A percentile compares a stretch with the other conserved stretches of the same genome.
These are phyloP conservation scores for Heterococcus sp. DNA, from an alignment of 108 stramenopile species.

Conservation along the genomic window DNA sequence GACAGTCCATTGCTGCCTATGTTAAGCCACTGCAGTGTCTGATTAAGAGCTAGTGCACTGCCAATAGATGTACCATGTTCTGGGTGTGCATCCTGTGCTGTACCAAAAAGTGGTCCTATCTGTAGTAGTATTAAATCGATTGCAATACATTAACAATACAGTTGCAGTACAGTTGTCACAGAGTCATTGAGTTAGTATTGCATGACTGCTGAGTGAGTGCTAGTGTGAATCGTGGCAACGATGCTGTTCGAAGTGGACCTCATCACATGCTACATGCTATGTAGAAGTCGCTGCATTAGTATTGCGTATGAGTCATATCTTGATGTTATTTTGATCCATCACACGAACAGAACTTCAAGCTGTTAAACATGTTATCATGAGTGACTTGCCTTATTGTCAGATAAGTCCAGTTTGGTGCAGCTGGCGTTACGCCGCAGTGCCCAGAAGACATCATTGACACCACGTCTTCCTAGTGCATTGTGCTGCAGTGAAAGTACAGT, in stretches of 20 bases:
- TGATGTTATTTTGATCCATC: neutral
- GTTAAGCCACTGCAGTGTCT: slow-evolving; percentile 21
- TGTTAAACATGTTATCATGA: neutral
- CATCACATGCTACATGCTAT: slow-evolving; percentile 2
- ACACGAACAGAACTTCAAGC: neutral
- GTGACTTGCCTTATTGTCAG: slow-evolving; percentile 7
- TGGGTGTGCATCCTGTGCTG: neutral
- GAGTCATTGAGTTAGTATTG: neutral
- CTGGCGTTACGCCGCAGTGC: slow-evolving; percentile 42
- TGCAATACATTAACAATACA: too few species aligned
- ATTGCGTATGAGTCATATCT: neutral
- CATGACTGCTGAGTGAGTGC: neutral
- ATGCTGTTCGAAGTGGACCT: neutral
- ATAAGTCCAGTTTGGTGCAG: slow-evolving; percentile 14
- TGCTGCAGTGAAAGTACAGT: slow-evolving; percentile 16
- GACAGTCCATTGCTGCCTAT: slow-evolving; percentile 32
- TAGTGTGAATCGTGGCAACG: neutral
- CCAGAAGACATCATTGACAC: slow-evolving; percentile 41
- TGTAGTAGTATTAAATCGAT: too few species aligned
- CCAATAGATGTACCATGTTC: slow-evolving; percentile 24
- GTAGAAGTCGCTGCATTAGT: neutral
- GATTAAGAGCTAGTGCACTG: slow-evolving; percentile 29
- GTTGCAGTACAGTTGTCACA: neutral
- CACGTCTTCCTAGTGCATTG: slow-evolving; percentile 22
- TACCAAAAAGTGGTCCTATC: slow-evolving; percentile 17